A percentile compares a stretch with the other conserved stretches of the same genome.
Conservation (phyloP, 495 filamentous ascomycete genomes). For the Pyronema omphalodes region DNA sequence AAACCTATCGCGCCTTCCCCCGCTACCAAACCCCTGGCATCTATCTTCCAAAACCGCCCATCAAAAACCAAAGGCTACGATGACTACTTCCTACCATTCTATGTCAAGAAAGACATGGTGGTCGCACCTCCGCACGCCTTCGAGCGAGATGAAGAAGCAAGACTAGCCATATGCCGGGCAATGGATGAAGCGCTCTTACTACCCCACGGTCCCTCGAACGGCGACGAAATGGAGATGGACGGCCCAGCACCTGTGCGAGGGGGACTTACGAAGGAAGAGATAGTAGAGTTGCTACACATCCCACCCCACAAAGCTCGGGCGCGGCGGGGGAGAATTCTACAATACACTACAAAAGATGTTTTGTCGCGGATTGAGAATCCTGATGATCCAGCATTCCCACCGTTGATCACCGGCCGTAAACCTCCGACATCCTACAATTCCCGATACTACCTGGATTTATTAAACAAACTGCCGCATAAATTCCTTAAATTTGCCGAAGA, state of each 20-base stretch:
- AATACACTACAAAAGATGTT: slow-evolving; percentile 42
- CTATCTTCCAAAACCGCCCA: not conserved
- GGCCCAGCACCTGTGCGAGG: slow-evolving; percentile 6
- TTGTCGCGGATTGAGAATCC: slow-evolving; percentile 19
- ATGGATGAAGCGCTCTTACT: slow-evolving; percentile 12
- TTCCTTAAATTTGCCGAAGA: slow-evolving; percentile 69
- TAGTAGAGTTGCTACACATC: slow-evolving; percentile 41
- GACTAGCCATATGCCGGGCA: slow-evolving; percentile 6
- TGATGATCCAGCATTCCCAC: slow-evolving; percentile 22
- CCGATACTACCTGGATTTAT: slow-evolving; percentile 32
- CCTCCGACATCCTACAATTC: slow-evolving; percentile 30
- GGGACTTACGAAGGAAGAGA: slow-evolving; percentile 21
- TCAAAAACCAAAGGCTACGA: slow-evolving; percentile 24
- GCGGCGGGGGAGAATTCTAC: slow-evolving; percentile 37
- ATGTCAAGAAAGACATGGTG: slow-evolving; percentile 1
- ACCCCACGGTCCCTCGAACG: slow-evolving; percentile 22
- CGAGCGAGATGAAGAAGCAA: slow-evolving; percentile 36
- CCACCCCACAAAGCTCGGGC: slow-evolving; percentile 30
- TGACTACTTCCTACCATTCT: slow-evolving; percentile 8
- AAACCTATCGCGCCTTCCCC: too few species aligned
- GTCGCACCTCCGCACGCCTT: not conserved
- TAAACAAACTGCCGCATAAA: slow-evolving; percentile 52
- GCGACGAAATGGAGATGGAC: slow-evolving; percentile 34
- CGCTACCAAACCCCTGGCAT: not conserved
- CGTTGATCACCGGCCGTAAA: slow-evolving; percentile 28